phyloP scores from a whole-genome alignment of 2,329 filamentous ascomycete species.

The Aureobasidium subglaciale region DNA sequence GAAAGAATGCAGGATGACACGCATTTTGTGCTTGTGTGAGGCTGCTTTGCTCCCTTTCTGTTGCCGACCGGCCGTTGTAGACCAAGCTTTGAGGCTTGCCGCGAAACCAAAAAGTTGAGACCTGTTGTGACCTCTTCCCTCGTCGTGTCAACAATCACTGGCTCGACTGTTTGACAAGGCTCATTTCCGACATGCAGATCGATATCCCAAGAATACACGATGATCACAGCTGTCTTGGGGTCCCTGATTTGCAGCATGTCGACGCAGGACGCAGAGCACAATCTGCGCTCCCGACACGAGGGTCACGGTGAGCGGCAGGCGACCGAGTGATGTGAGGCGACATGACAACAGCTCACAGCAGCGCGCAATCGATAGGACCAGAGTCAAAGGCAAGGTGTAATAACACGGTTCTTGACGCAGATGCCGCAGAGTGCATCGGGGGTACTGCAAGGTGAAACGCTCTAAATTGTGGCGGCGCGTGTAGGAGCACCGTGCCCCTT shows the following conservation, averaged over 20 bases:
- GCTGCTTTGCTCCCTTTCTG: constrained; percentile 1
- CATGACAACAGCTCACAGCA: neutral
- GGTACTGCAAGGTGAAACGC: constrained; percentile 5
- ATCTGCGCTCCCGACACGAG: neutral
- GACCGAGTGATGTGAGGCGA: neutral
- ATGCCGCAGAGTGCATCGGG: constrained; percentile 8
- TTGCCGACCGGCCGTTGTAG: neutral
- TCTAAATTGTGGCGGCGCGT: constrained; percentile 11
- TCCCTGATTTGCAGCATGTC: neutral
- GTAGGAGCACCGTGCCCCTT: constrained; percentile 10
- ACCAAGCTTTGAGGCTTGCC: constrained; percentile 2
- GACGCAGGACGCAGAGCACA: constrained; percentile 7
- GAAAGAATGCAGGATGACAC: constrained; percentile 6
- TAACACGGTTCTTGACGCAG: constrained; percentile 11
- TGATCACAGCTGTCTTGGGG: neutral
- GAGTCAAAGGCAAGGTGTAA: constrained; percentile 10
- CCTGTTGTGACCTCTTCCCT: constrained; percentile 3
- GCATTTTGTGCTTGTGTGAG: neutral
- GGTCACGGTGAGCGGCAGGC: neutral
- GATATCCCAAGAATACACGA: neutral
- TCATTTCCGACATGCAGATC: constrained; percentile 14
- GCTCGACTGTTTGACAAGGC: constrained; percentile 10
- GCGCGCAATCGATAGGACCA: constrained; percentile 7
- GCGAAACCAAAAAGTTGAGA: constrained; percentile 1
- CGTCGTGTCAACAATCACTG: constrained; percentile 3